These are phyloP conservation scores for Xylaria sp. DNA, from an alignment of 2,329 filamentous ascomycete genomes.

Conservation along the genomic window DNA sequence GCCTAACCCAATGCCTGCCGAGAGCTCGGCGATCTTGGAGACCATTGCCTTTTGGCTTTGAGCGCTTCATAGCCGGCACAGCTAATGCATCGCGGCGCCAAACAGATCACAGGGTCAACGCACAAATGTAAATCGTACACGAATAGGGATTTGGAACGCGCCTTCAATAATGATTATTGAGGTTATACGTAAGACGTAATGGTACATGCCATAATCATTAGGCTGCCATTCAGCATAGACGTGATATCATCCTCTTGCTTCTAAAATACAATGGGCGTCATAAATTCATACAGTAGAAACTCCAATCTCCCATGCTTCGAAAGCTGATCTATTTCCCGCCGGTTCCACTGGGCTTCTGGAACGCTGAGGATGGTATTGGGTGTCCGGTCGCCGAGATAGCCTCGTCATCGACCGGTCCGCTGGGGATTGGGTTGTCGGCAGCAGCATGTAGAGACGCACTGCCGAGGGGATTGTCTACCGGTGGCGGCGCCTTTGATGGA, in stretches of 20 bases:
- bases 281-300: not conserved
- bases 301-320: not conserved
- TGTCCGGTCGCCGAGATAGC: constrained; percentile 42
- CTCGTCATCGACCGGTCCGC: constrained; percentile 35
- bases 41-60: not conserved
- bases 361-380: constrained; percentile 35
- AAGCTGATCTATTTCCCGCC: constrained; percentile 41
- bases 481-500: constrained; percentile 42
- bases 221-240: not conserved
- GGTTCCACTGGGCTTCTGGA: constrained; percentile 36
- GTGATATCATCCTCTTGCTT: not conserved
- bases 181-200: not conserved
- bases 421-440: constrained; percentile 41
- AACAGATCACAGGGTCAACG: not conserved
- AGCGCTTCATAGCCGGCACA: not conserved
- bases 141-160: not conserved
- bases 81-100: not conserved
- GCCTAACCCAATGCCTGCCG: not conserved
- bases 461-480: constrained; percentile 37
- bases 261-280: not conserved
- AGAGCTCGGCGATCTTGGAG: not conserved
- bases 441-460: constrained; percentile 40
- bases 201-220: not conserved
- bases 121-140: not conserved
- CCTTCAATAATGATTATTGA: not conserved